Evolutionary conservation across 2,329 filamentous ascomycete species (phyloP), one percentile per base, ranked within the genome.

Genomic region (Sporothrix curviconia): DNA sequence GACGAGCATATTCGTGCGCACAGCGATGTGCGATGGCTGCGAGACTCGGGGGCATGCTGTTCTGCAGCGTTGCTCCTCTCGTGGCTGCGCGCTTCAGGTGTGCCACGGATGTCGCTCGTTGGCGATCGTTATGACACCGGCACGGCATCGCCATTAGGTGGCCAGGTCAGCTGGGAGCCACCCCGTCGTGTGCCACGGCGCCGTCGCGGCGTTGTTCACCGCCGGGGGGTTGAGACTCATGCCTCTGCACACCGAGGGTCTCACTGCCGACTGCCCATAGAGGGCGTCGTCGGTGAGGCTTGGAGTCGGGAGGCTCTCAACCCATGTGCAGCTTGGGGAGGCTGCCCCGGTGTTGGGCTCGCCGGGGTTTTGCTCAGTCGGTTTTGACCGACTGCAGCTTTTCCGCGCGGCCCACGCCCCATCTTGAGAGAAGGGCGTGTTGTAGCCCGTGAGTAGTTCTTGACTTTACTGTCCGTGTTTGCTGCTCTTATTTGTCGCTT

Each of bases 1-100:
- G 52, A 25, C 6, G 42, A 17, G 19, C 40, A 6, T 55, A 14
- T 19, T 8, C 12, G 42, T 19, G 2, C 17, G 30, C 40, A 37
- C 40, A 14, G 52, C 52, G 9, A 22, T 32, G 11, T 55, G 52
- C 42, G 52, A 55, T 15, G 17, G 52, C 19, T 55, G 52, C 15
- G 52, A 55, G 36, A n/a, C 3, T 9, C 40, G 52, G 28, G 42
- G 30, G 7, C 42, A 47, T 15, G 25, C 12, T 8, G 42, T 37
- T 11, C 19, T 55, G 7, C 52, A 55, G 32, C 52, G 52, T 14
- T 55, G 52, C 9, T 17, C 28, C 40, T 28, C 36, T 19, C 39
- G 39, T 22, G 51, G 25, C 17, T 55, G 52, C 22, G 14, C 40
- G 30, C 6, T 55, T 9, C 52, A 55, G 40, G 11, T 46, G 19